Evolutionary conservation across 2,329 filamentous ascomycete genomes (phyloP), one percentile per base, ranked within the genome.

Genomic region (Elsinoe ampelina): DNA sequence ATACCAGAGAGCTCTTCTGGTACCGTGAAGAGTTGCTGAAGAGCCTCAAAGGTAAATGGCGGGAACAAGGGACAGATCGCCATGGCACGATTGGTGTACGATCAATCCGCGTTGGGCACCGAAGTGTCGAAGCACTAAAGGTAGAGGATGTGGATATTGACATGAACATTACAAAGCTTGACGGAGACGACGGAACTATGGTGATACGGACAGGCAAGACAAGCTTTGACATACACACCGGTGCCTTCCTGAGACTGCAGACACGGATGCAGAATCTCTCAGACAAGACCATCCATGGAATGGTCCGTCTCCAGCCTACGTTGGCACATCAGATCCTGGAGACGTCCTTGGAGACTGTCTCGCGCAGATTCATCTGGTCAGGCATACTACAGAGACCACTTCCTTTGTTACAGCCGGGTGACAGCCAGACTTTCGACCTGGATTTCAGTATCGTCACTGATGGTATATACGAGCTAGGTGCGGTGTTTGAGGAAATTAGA

Each of bases 1-100:
- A 83, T 11, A 86, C 80, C 59, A 79, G 91, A 54, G 89, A 95
- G 71, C 83, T 85, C 0, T 96, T 96, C 68, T 96, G 91, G 91
- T 95, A 89, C 69, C 82, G 90, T 13, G 87, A 95, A 68, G 83
- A 82, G 66, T 79, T 96, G 1, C 78, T 96, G 2, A 84, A 86
- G 59, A 76, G 77, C 41, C 72, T 95, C 8, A 78, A 77, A 22
- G 89, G 85, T 0, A 81, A 77, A 0, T 96, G 91, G 91, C 80
- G 75, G 57, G 80, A 84, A 62, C 72, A 74, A 13, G 81, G 81
- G 0, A 71, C 74, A 63, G 73, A 73, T 1, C 78, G 85, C 38
- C 72, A 75, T 45, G 91, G 91, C 2, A 76, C 75, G 1, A 80
- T 96, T 54, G 89, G 95, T 66, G 73, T 95, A 3, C 83, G 90